Base-by-base conservation (phyloP, 2,329 filamentous ascomycete genomes). In the Tolypocladium amazonense region DNA sequence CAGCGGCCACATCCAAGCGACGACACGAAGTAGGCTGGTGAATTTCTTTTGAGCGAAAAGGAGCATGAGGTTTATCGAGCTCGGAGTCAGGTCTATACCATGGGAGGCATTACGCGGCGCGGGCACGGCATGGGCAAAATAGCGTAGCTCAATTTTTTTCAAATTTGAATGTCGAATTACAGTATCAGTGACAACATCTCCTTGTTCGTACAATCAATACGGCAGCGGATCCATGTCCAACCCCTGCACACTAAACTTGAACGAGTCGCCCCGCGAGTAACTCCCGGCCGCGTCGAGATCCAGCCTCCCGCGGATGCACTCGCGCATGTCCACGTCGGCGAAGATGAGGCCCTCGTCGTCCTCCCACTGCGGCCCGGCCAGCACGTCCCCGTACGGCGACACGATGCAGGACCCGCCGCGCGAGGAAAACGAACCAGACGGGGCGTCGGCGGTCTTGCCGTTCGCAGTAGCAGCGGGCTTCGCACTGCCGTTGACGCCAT, bases 251-350 rank as follows among this genome's bases (percentile, higher is more conserved):
- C 77, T 80, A 35, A 87, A 77, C 67, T 79, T 81, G 72, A 88
- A 87, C 4, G 81, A 77, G 70, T 88, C 85, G 62, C 83, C 86
- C 59, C 91, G 81, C 2, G 90, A 92, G 72, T 96, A 96, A 69
- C 88, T 92, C 0, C 92, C 92, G 2, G 85, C 90, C 43, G 90
- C 86, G 76, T 96, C 92, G 55, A 96, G 72, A 71, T 96, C 92
- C 64, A 96, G 71, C 58, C 90, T 78, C 0, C 92, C 92, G 12
- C 90, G 80, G 65, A 92, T 83, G 66, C 92, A 96, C 65, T 96
- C 91, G 56, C 95, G 89, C 67, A 97, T 88, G 68, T 97, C 91
- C 4, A 92, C 87, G 64, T 94, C 89, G 0, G 84, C 80, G 39
- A 83, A 82, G 57, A 92, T 75, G 37, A 96, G 71, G 0, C 84